Percentiles rank a stretch among this genome's conserved stretches.
These are phyloP conservation scores for Rhizopus stolonifer DNA, from an alignment of 371 early-diverging fungal genomes.

Conservation along the genomic window DNA sequence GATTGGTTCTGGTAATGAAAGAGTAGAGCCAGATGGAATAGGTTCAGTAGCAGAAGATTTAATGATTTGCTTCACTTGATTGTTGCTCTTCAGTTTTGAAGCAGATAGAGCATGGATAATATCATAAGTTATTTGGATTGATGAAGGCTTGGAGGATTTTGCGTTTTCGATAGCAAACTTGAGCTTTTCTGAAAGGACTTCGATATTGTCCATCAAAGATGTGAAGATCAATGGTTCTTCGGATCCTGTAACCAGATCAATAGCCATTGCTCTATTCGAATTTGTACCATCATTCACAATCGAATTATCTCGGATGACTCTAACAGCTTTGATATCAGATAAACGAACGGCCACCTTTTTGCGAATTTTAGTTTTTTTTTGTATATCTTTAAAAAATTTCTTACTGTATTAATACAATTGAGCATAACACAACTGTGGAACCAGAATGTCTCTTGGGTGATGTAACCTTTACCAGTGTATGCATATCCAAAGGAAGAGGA, in stretches of 20 bases:
- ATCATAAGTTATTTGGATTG: conserved; percentile 42
- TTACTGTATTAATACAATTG: conserved; percentile 39
- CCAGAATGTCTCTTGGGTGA: conserved; percentile 44
- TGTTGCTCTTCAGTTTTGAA: conserved; percentile 29
- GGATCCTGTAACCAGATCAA: conserved; percentile 23
- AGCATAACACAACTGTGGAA: conserved; percentile 42
- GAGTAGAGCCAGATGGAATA: conserved; percentile 10
- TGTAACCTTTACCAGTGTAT: conserved; percentile 39
- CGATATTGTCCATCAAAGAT: conserved; percentile 43
- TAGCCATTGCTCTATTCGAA: conserved; percentile 36
- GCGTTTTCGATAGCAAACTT: conserved; percentile 43
- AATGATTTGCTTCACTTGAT: conserved; percentile 34
- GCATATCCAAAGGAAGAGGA: conserved; percentile 35
- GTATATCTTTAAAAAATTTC: neutral
- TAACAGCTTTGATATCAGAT: conserved; percentile 34
- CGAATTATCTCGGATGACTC: conserved; percentile 40
- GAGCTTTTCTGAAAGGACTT: conserved; percentile 37
- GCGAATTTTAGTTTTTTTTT: neutral
- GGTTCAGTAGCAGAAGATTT: conserved; percentile 27
- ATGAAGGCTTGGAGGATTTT: conserved; percentile 33
- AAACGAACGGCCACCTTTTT: conserved; percentile 44
- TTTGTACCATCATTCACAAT: conserved; percentile 31
- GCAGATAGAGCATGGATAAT: conserved; percentile 42
- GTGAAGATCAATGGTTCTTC: conserved; percentile 36
- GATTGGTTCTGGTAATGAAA: conserved; percentile 15